Base-by-base conservation (phyloP, 805 yeast genomes). In the Tetrapisispora iriomotensis region DNA sequence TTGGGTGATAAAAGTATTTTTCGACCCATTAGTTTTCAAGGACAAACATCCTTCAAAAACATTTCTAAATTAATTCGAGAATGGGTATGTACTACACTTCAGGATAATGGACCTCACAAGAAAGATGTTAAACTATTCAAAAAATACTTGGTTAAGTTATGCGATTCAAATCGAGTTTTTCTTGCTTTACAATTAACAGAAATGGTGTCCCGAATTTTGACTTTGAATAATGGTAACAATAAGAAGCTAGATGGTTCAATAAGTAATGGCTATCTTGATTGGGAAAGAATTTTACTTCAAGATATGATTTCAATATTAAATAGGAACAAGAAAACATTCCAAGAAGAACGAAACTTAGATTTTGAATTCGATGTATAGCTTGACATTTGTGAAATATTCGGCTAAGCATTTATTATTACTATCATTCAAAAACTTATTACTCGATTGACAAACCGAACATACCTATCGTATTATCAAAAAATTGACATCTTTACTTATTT, bases 101-200 rank as follows among this genome's bases (percentile, higher is more conserved):
- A 35, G 0, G 39, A 40, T 0, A 51, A 46, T 17, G 67, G 68
- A 0, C 75, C 75, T 2, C 66, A 63, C 41, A 44, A 37, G 6
- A 65, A 58, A 24, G 77, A 72, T 43, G 45, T 66, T 2, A 47
- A 44, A 10, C 40, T 65, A 18, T 67, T 72, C 31, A 54, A 55
- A 24, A 46, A 42, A 10, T 71, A 61, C 46, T 39, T 71, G 27
- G 36, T 43, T 6, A 47, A 46, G 10, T 44, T 70, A 9, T 45
- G 56, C 6, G 44, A 40, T 10, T 35, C 56, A 8, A 61, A 63
- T 40, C 41, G 50, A 31, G 45, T 59, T 2, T 54, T 50, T 40
- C 34, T 54, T 19, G 46, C 48, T 14, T 42, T 58, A 36, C 44
- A 49, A 25, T 43, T 56, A 8, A 38, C 54, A 2, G 47, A 49